Evolutionary conservation across 2,329 filamentous ascomycete genomes (phyloP).

Genomic region (Conoideocrella luteorostrata): DNA sequence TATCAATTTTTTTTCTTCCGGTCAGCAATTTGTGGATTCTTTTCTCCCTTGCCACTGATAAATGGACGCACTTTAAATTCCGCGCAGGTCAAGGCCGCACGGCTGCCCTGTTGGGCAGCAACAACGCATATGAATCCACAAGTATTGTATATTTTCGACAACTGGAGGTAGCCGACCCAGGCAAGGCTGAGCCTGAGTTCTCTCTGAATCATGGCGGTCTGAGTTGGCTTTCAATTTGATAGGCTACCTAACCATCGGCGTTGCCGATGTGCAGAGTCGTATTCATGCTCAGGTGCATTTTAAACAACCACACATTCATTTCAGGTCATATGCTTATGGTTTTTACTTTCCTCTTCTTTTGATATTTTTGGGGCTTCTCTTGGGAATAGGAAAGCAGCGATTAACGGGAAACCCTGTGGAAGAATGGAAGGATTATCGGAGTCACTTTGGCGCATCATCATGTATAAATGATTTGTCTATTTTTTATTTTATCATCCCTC

Average conservation of each 20-base stretch:
- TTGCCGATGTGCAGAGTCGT: too few species aligned
- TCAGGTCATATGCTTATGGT: background rate
- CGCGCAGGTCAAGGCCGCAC: background rate
- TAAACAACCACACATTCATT: background rate
- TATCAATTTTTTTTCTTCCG: background rate
- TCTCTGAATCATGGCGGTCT: background rate
- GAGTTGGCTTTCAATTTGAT: background rate
- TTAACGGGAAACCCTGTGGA: constrained; percentile 14
- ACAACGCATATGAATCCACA: background rate
- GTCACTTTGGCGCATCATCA: constrained; percentile 20
- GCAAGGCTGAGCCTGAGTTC: background rate
- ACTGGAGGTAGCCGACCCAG: background rate
- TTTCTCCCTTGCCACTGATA: background rate
- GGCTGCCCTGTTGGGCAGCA: too few species aligned
- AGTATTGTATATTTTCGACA: background rate
- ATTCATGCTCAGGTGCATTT: too few species aligned
- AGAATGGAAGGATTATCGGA: constrained; percentile 17
- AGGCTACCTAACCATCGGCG: background rate
- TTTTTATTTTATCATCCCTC: constrained; percentile 16
- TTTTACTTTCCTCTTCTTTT: constrained; percentile 8
- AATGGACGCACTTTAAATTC: too few species aligned
- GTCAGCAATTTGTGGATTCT: background rate
- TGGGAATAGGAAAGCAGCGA: constrained; percentile 11
- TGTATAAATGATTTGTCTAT: constrained; percentile 13
- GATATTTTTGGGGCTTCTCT: background rate